phyloP scores from a whole-genome alignment of 192 early-diverging fungal species.

The Chytriomyces sp. region DNA sequence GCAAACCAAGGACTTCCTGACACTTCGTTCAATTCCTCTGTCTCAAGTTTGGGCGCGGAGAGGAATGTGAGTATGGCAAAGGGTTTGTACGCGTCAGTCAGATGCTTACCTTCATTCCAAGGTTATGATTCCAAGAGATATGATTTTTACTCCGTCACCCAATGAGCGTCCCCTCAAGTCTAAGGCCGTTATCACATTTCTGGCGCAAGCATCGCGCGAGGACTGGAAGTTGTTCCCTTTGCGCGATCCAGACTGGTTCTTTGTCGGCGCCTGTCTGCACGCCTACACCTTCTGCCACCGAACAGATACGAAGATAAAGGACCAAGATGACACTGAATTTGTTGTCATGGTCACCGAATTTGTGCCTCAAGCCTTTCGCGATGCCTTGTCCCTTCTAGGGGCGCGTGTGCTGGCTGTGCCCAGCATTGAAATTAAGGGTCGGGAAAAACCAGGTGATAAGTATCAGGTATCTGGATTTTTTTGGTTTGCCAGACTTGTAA shows the following conservation, averaged over 20 bases:
- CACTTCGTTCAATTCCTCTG: no score
- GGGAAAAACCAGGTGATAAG: constrained; percentile 24
- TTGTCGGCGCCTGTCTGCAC: constrained; percentile 10
- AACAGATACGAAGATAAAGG: neutral
- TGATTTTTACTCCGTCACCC: neutral
- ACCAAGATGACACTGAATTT: constrained; percentile 16
- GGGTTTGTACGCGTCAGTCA: no score
- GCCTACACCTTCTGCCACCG: constrained; percentile 7
- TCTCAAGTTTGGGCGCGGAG: no score
- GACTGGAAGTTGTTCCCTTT: neutral
- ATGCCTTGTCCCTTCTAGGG: neutral
- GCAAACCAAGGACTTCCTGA: neutral
- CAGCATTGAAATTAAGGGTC: constrained; percentile 13
- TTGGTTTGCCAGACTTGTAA: neutral
- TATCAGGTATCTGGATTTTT: neutral
- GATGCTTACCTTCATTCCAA: no score
- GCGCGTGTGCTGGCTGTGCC: constrained; percentile 6
- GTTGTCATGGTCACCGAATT: constrained; percentile 20
- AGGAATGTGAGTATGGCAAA: no score
- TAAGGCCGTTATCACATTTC: constrained; percentile 4
- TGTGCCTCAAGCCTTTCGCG: neutral
- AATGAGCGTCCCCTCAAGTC: neutral
- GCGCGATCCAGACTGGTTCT: constrained; percentile 18
- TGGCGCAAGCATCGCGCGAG: neutral
- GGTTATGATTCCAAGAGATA: neutral